Evolutionary conservation across 306 rosid species (phyloP).

Genomic region (Hippophae tibetana): DNA sequence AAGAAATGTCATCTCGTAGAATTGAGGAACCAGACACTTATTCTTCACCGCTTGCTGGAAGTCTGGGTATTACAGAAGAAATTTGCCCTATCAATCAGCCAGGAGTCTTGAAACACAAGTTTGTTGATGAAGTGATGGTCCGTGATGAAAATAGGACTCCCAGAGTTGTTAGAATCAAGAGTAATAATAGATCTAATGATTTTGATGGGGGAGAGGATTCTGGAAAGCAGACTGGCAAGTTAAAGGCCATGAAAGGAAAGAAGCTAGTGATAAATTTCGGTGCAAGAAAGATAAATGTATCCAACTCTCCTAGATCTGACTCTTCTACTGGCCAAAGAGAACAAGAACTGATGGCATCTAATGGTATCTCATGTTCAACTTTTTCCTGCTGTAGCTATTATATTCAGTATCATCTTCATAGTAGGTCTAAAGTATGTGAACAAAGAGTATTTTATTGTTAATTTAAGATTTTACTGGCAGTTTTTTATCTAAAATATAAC

Average conservation of each 20-base stretch:
- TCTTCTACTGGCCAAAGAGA: conserved; percentile 78
- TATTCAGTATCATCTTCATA: background rate
- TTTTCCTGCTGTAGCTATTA: background rate
- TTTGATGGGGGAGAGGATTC: conserved; percentile 63
- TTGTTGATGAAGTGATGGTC: conserved; percentile 89
- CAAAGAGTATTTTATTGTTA: background rate
- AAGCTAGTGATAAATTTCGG: conserved; percentile 89
- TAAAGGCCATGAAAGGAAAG: conserved; percentile 67
- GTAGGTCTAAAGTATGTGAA: too few species aligned
- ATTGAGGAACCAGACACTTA: conserved; percentile 44
- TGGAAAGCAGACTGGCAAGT: conserved; percentile 47
- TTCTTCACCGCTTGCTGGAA: conserved; percentile 68
- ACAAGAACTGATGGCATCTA: conserved; percentile 43
- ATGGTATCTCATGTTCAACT: conserved; percentile 36
- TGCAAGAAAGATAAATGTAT: conserved; percentile 70
- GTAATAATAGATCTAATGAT: conserved; percentile 38
- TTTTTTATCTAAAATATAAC: background rate
- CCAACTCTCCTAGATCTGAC: conserved; percentile 80
- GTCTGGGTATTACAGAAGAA: conserved; percentile 54
- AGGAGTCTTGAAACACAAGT: conserved; percentile 65
- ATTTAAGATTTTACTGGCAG: background rate
- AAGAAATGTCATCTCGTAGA: conserved; percentile 42
- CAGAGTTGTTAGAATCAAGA: conserved; percentile 65
- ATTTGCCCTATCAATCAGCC: conserved; percentile 40
- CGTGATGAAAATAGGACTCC: conserved; percentile 75